phyloP scores from a whole-genome alignment of 1,284 basidiomycete genomes.

The Cryptococcus hybrid region DNA sequence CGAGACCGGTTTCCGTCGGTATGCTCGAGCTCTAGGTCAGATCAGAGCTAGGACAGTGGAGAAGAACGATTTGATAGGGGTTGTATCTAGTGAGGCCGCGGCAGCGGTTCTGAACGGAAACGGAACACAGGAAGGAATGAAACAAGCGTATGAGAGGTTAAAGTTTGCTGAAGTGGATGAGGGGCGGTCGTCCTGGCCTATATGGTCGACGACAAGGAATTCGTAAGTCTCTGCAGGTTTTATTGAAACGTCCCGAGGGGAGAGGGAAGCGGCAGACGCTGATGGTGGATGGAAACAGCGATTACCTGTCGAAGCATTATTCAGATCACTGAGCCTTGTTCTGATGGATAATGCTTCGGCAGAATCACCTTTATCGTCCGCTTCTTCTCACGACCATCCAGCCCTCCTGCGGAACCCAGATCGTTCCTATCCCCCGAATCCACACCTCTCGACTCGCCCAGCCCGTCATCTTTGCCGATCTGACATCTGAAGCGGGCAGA shows the following conservation, averaged over 20 bases:
- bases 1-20: constrained; percentile 92
- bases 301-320: constrained; percentile 74
- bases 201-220: constrained; percentile 77
- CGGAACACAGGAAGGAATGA: constrained; percentile 52
- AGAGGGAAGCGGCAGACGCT: neutral
- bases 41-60: constrained; percentile 61
- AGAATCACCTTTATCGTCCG: constrained; percentile 75
- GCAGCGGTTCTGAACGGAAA: constrained; percentile 15
- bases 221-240: constrained; percentile 56
- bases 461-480: constrained; percentile 16
- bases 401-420: neutral
- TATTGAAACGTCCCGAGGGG: too few species aligned
- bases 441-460: constrained; percentile 32
- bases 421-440: constrained; percentile 8
- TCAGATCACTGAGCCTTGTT: constrained; percentile 80
- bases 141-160: constrained; percentile 55
- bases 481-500: constrained; percentile 31
- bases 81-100: constrained; percentile 28
- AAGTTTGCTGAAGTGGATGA: constrained; percentile 65
- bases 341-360: constrained; percentile 89
- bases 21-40: constrained; percentile 72
- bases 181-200: constrained; percentile 69
- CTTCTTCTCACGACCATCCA: constrained; percentile 62
- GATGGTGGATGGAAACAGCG: constrained; percentile 56
- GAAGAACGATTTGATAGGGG: constrained; percentile 40